A percentile compares a stretch with the other conserved stretches of the same genome.
Conservation (phyloP, 2,329 filamentous ascomycete species). For the Helotiales sp. region DNA sequence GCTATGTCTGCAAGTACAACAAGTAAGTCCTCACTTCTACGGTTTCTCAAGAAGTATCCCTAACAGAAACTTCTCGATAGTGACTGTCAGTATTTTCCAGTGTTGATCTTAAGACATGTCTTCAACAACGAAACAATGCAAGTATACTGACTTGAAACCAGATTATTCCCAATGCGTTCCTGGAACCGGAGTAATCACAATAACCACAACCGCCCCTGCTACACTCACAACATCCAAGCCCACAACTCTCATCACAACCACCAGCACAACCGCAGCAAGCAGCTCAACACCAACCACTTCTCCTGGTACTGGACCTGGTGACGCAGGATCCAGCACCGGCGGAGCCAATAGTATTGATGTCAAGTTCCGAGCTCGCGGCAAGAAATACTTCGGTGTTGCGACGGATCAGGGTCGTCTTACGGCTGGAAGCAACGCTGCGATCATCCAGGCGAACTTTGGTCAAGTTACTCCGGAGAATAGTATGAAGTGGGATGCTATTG, state of each 20-base stretch:
- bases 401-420: slow-evolving; percentile 59
- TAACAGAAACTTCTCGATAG: background rate
- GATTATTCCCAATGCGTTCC: slow-evolving; percentile 38
- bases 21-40: slow-evolving; percentile 17
- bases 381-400: slow-evolving; percentile 66
- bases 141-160: background rate
- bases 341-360: slow-evolving; percentile 54
- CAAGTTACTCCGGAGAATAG: slow-evolving; percentile 71
- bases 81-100: slow-evolving; percentile 1
- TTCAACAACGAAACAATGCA: background rate
- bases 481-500: slow-evolving; percentile 70
- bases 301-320: slow-evolving; percentile 1
- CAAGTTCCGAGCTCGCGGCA: slow-evolving; percentile 65
- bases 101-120: background rate
- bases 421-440: slow-evolving; percentile 54
- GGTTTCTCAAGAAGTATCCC: background rate
- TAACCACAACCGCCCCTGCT: too few species aligned
- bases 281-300: slow-evolving; percentile 1
- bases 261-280: slow-evolving; percentile 9
- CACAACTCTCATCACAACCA: slow-evolving; percentile 10
- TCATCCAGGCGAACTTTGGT: slow-evolving; percentile 67
- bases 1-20: slow-evolving; percentile 36
- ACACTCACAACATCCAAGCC: slow-evolving; percentile 14
- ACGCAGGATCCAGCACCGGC: slow-evolving; percentile 24
- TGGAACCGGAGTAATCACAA: slow-evolving; percentile 8